A percentile compares a stretch with the other conserved stretches of the same genome.
Evolutionary conservation across 2,329 filamentous ascomycete species (phyloP).

Genomic region (Cladosporium sp.): DNA sequence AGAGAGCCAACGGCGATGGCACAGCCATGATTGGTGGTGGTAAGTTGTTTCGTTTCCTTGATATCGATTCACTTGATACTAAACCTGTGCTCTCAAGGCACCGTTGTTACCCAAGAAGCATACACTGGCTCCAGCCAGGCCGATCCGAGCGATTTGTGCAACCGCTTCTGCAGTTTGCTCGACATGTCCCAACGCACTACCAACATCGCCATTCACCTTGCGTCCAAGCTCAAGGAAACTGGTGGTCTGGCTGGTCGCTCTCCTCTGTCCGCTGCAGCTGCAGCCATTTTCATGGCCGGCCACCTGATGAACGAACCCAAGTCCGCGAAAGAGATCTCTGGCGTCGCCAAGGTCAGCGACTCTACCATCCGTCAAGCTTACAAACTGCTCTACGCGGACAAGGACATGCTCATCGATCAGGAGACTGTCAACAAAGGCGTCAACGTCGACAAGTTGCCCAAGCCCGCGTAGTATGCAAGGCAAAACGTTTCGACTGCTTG

Average conservation of each 20-base stretch:
- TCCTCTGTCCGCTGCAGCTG: conserved; percentile 87
- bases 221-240: conserved; percentile 70
- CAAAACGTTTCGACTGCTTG: neutral
- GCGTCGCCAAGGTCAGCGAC: conserved; percentile 85
- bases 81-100: conserved; percentile 20
- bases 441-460: conserved; percentile 66
- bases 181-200: conserved; percentile 70
- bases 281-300: conserved; percentile 95
- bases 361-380: conserved; percentile 96
- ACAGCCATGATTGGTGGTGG: conserved; percentile 40
- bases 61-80: conserved; percentile 13
- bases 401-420: conserved; percentile 68
- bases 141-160: conserved; percentile 57
- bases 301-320: conserved; percentile 77
- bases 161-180: conserved; percentile 84
- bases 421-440: conserved; percentile 72
- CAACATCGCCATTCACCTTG: conserved; percentile 74
- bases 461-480: conserved; percentile 26
- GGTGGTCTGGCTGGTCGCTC: conserved; percentile 87
- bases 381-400: conserved; percentile 74
- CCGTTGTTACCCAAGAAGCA: conserved; percentile 24
- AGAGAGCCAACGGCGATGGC: conserved; percentile 38
- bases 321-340: conserved; percentile 80
- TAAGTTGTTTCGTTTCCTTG: conserved; percentile 35
- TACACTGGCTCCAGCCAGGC: conserved; percentile 29